Percentiles rank a stretch among this genome's conserved stretches.
Evolutionary conservation across 2,329 filamentous ascomycete genomes (phyloP).

Genomic region (Triangularia verruculosa): DNA sequence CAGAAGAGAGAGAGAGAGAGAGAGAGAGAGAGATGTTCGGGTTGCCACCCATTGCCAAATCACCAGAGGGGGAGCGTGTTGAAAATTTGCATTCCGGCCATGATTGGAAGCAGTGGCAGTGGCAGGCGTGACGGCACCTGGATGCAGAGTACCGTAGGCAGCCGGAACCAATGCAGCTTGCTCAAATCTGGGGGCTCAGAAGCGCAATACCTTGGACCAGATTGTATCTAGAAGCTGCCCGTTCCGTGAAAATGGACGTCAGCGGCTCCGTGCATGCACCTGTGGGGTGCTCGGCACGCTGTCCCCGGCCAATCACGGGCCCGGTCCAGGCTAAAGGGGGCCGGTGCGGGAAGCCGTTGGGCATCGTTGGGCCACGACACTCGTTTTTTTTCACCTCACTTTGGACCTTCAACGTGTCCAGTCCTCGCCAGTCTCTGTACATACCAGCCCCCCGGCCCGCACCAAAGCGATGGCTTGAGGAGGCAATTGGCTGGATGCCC

Average conservation of each 20-base stretch:
- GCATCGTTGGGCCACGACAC: constrained; percentile 28
- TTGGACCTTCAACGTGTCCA: not conserved
- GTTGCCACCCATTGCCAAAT: constrained; percentile 29
- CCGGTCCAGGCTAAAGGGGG: not conserved
- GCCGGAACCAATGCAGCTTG: not conserved
- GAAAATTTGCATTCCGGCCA: not conserved
- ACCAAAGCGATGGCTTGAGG: not conserved
- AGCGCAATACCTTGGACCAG: not conserved
- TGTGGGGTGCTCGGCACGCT: constrained; percentile 1
- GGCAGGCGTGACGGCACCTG: constrained; percentile 4
- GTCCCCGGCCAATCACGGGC: constrained; percentile 19
- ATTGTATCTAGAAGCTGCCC: constrained; percentile 1
- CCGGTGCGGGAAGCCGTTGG: constrained; percentile 19
- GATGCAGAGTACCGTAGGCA: constrained; percentile 1
- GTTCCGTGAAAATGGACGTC: constrained; percentile 24
- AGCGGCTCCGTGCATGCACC: constrained; percentile 21
- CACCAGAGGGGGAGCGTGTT: constrained; percentile 15
- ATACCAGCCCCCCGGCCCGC: not conserved
- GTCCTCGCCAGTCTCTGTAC: not conserved
- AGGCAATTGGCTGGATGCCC: constrained; percentile 12
- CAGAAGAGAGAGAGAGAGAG: not conserved
- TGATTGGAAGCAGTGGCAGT: not conserved
- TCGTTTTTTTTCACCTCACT: not conserved
- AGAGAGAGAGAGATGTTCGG: not conserved
- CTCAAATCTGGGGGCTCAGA: not conserved